Evolutionary conservation across 768 basidiomycete genomes (phyloP), one percentile per base, ranked within the genome.

Genomic region (Hygrophoropsis aurantiaca): DNA sequence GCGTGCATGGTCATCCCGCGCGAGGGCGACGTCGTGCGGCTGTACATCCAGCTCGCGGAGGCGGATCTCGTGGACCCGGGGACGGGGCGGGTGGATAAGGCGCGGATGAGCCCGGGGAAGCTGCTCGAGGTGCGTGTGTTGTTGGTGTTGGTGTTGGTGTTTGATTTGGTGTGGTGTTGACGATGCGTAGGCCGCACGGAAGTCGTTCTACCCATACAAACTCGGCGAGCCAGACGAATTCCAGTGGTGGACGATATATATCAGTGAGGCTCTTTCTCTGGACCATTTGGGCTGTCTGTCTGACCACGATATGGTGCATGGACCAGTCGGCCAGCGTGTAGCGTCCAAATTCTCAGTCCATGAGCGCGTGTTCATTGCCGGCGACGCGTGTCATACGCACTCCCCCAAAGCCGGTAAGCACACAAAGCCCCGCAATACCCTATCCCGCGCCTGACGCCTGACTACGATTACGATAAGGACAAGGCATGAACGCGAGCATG

Each of bases 401-500:
- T 83, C 79, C 0, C 81, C 82, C 0, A 85, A 84, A 67, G 81
- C 80, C 50, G 80, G 82, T 80, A 37, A 35, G 68, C 40, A 6
- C 2, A 0, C 42, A 8, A 36, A 15, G 25, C 4, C 33, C n/a
- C n/a, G n/a, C n/a, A n/a, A n/a, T n/a, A n/a, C n/a, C n/a, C n/a
- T n/a, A n/a, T n/a, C n/a, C n/a, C n/a, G n/a, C n/a, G n/a, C n/a
- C n/a, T n/a, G n/a, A n/a, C n/a, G n/a, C n/a, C n/a, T n/a, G n/a
- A n/a, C n/a, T 46, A 27, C 46, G 18, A 34, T 41, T 33, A 15
- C 0, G n/a, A 50, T 24, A 25, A 82, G 81, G 85, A 11, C 86
- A 88, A 60, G 86, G 84, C 10, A 83, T 86, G 85, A 86, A 87
- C 54, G 85, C 84, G 7, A 81, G 82, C 51, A 87, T 87, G 81